Base-by-base conservation (phyloP, 108 stramenopile genomes). In the Conticribra guillardii region DNA sequence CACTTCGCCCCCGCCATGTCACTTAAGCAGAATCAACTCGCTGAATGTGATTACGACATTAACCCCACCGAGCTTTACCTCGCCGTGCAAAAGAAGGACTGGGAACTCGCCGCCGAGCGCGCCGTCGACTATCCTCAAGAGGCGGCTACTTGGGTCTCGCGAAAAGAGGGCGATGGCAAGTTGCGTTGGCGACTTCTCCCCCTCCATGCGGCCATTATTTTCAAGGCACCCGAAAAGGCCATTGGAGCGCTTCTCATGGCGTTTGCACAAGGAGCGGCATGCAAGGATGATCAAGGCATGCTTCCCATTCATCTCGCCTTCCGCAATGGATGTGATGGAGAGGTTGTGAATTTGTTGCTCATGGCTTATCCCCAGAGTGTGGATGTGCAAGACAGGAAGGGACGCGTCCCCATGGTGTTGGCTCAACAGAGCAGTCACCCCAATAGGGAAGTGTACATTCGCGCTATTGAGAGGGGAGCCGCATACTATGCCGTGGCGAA, bases 241-340 rank as follows among this genome's bases (percentile, higher is more conserved):
- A 69, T 95, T 37, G 62, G 79, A 30, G 77, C 89, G 1, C 68
- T 95, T 17, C 70, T 95, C 14, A 32, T 27, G 21, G 86, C 84
- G 27, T 92, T 74, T 66, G 80, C 91, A 1, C 72, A 82, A 28
- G 91, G 84, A 18, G 85, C 89, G 9, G 80, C 82, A 19, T 70
- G 71, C 64, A 89, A 87, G 65, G 94, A 95, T 50, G 94, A 95
- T 50, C 89, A 93, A 74, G 91, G 90, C 32, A 92, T 92, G 91
- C 79, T 93, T 23, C 87, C 94, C 9, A 57, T 95, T 37, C 94
- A 95, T 61, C 71, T 95, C 54, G 90, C 91, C 19, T 91, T 91
- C 58, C 88, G 89, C 31, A 83, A 86, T 32, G 90, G 87, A 14
- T 75, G 81, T 15, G 50, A 69, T 9, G 88, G 82, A 32, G 64